phyloP scores from a whole-genome alignment of 768 basidiomycete species.

The Termitomyces heimii region DNA sequence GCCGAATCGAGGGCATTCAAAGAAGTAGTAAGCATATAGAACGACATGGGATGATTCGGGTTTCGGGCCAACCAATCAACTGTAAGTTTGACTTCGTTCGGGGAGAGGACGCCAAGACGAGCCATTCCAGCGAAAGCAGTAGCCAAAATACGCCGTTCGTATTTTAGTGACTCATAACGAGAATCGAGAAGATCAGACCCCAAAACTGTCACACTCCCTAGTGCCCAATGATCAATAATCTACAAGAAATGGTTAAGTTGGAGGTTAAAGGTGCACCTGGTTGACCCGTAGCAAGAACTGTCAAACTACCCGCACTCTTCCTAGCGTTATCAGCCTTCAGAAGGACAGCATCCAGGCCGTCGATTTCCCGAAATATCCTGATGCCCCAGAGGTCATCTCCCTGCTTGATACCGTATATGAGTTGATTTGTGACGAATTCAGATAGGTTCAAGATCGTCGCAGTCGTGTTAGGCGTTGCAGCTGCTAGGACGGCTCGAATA shows the following conservation, averaged over 20 bases:
- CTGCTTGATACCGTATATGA: conserved; percentile 24
- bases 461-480: conserved; percentile 36
- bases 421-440: conserved; percentile 41
- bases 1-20: conserved; percentile 64
- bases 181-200: conserved; percentile 64
- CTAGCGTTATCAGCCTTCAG: conserved; percentile 48
- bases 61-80: conserved; percentile 68
- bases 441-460: conserved; percentile 46
- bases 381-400: conserved; percentile 6
- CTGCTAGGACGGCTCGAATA: conserved; percentile 54
- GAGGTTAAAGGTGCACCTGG: conserved; percentile 35
- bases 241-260: neutral
- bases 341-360: conserved; percentile 48
- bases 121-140: conserved; percentile 58
- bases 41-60: conserved; percentile 62
- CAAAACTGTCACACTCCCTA: conserved; percentile 40
- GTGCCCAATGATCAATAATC: neutral
- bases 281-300: conserved; percentile 46
- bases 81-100: conserved; percentile 53
- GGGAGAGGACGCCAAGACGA: conserved; percentile 53
- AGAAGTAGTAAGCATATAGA: conserved; percentile 61
- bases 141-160: conserved; percentile 66
- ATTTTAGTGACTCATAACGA: conserved; percentile 66
- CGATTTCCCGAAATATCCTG: conserved; percentile 60
- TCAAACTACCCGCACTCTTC: conserved; percentile 60